Percentiles rank a stretch among this genome's conserved stretches.
Conservation (phyloP, 2,329 filamentous ascomycete genomes). For the Pseudogymnoascus sp. region DNA sequence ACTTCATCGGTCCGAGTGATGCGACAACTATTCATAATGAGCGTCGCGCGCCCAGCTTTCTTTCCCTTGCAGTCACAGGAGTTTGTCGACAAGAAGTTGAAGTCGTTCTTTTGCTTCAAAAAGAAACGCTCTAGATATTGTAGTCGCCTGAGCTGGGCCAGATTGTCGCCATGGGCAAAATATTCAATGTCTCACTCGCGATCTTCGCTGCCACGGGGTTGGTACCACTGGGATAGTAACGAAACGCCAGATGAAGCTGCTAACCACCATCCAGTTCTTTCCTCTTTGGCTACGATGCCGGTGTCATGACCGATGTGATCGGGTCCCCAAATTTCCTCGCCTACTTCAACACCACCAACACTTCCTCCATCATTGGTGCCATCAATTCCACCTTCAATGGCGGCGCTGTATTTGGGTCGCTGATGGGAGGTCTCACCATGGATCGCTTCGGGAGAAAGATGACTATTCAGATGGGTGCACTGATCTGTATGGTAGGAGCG, state of each 20-base stretch:
- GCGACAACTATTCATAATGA: not conserved
- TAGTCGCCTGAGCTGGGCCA: not conserved
- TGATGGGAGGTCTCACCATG: constrained; percentile 40
- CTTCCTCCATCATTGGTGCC: constrained; percentile 34
- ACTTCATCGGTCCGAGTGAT: not conserved
- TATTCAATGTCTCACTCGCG: constrained; percentile 35
- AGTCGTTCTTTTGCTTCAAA: not conserved
- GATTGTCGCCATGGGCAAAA: constrained; percentile 29
- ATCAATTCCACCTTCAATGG: constrained; percentile 59
- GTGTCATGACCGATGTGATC: constrained; percentile 28
- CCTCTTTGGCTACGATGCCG: constrained; percentile 30
- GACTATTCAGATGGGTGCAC: constrained; percentile 48
- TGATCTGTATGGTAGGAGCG: constrained; percentile 52
- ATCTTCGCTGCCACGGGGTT: constrained; percentile 34
- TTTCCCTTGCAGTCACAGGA: not conserved
- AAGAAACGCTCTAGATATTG: not conserved
- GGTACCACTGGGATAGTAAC: not conserved
- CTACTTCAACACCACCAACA: constrained; percentile 28
- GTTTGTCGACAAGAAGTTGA: not conserved
- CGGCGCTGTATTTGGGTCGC: constrained; percentile 40
- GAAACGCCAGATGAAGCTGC: not conserved
- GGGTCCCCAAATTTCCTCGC: constrained; percentile 21
- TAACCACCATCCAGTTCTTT: constrained; percentile 26
- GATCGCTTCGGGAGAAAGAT: constrained; percentile 48
- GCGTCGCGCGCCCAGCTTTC: constrained; percentile 1